Base-by-base conservation (phyloP, 768 basidiomycete species). In the Mycena crocata region DNA sequence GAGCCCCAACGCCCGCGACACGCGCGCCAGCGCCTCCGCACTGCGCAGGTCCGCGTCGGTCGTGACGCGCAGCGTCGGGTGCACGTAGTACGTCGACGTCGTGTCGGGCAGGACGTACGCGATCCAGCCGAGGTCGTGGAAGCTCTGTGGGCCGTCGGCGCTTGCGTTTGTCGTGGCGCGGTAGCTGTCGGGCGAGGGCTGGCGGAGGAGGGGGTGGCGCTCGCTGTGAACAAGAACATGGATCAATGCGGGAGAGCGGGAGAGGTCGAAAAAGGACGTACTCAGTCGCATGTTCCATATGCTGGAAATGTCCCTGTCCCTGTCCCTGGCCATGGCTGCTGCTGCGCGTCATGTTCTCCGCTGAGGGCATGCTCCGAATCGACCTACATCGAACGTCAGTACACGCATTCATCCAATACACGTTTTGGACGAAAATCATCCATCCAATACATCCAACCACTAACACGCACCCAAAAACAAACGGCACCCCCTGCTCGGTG, bases 91-190 rank as follows among this genome's bases (percentile, higher is more conserved):
- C 37, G 86, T 80, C 5, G 85, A 79, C 31, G 59, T n/a, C 13
- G 87, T 87, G 70, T 93, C 91, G 1, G 93, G 93, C n/a, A 95
- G 86, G 24, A 85, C 81, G 73, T 92, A 88, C 72, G 90, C 91
- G 51, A 86, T 81, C 93, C 93, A 94, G 5, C 93, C 93, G 23
- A 89, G 84, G 15, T 85, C 82, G 68, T 83, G 83, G 6, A 87
- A 79, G 4, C 26, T 44, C 60, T 62, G 45, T 24, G 45, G 44
- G 2, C 39, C 49, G 21, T 51, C 62, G 4, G 57, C 26, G 48
- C 49, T 48, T 10, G 56, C 50, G 39, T 58, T 42, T 37, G 40
- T 32, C 32, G 60, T 55, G n/a, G 51, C 30, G 52, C 35, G 58
- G 51, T 70, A 66, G 40, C 28, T 54, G 23, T 52, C 57, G 31